A percentile compares a stretch with the other conserved stretches of the same genome.
These are phyloP conservation scores for Lactuca saligna DNA, from an alignment of 129 eudicot genomes.

Conservation along the genomic window DNA sequence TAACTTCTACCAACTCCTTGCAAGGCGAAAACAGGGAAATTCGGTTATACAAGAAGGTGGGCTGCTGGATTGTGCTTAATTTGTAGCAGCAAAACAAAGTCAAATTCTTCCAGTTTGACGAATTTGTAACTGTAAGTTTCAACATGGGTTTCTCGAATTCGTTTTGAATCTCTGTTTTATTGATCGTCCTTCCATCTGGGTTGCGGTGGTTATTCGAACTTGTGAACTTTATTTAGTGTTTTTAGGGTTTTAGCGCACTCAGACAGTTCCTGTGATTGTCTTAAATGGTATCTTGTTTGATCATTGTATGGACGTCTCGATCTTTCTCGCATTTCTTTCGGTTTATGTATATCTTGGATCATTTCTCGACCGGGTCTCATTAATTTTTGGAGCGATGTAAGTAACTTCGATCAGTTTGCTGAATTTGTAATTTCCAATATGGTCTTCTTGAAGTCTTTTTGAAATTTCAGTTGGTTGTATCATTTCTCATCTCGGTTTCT, in stretches of 20 bases:
- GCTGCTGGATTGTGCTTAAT: conserved; percentile 13
- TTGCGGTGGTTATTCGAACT: background rate
- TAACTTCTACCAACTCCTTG: conserved; percentile 30
- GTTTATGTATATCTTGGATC: background rate
- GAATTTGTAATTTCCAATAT: background rate
- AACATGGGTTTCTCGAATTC: conserved; percentile 7
- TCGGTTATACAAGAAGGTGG: conserved; percentile 10
- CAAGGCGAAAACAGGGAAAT: conserved; percentile 7
- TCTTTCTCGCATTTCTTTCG: conserved; percentile 6
- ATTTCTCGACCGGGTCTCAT: conserved; percentile 6
- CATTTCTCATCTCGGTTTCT: conserved; percentile 3
- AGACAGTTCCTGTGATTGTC: background rate
- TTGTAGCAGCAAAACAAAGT: conserved; percentile 18
- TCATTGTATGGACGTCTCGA: background rate
- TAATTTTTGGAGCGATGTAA: background rate
- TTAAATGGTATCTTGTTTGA: conserved; percentile 15
- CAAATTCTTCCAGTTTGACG: conserved; percentile 30
- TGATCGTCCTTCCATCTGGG: conserved; percentile 20
- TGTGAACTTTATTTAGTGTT: conserved; percentile 7
- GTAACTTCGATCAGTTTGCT: conserved; percentile 2
- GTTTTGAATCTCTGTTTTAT: conserved; percentile 4
- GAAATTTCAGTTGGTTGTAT: conserved; percentile 8
- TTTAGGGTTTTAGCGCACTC: conserved; percentile 8
- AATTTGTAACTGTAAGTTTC: conserved; percentile 25
- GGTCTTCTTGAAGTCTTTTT: conserved; percentile 14